Base-by-base conservation (phyloP, 305 asterid species). In the Fraxinus sp. region DNA sequence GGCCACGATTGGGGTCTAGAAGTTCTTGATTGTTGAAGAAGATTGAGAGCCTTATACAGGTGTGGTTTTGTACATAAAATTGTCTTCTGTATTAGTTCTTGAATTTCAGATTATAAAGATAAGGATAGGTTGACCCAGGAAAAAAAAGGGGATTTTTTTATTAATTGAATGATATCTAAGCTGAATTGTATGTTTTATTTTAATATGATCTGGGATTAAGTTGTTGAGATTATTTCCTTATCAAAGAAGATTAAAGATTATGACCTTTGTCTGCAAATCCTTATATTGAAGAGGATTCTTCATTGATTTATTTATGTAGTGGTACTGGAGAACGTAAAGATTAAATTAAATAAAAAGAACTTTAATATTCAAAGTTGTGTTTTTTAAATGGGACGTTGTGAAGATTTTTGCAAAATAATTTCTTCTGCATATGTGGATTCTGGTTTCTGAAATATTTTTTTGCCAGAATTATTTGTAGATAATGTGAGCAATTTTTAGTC, bases 11-110 rank as follows among this genome's bases (percentile, higher is more conserved):
- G 78, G 79, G 18, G 79, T 79, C 78, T 64, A 7, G 32, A 20
- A 24, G 44, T 78, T 72, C 82, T 68, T 77, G 85, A 73, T 83
- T 62, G 52, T 68, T 33, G 82, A 22, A 41, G 84, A 79, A 79
- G 86, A 83, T 74, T 87, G 30, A 73, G 41, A 78, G 26, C 73
- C 78, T 78, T 57, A 7, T 74, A 78, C 84, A 86, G 91, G 91
- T 84, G 16, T 76, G 81, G 24, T 75, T 36, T 0, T 13, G 30
- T 57, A 8, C 71, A 33, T 10, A 3, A 13, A 52, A 49, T 57
- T 57, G 66, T 18, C 3, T 57, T 57, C 24, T 18, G 28, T 57
- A 18, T n/a, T 74, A 30, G 16, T 62, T 62, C 24, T 7, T 20
- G 11, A 59, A 18, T 59, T 59, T 20, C 37, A 35, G 9, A 41